Evolutionary conservation across 495 filamentous ascomycete genomes (phyloP), one percentile per base, ranked within the genome.

Genomic region (Tetracladium setigerum): DNA sequence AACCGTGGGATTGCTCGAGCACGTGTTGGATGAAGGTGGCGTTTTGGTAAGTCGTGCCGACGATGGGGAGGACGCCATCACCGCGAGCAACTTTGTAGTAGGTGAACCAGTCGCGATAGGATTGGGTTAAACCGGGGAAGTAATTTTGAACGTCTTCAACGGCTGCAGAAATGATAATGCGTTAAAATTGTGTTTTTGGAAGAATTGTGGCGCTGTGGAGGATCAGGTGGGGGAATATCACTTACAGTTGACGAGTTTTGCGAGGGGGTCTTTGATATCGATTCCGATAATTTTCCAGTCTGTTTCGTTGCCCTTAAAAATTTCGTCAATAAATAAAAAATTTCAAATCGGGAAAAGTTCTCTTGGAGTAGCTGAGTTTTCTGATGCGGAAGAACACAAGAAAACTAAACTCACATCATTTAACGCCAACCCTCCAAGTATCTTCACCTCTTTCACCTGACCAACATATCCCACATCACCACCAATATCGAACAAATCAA

Each of bases 281-380:
- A 65, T 53, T 9, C 52, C 56, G 3, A 65, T 14, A 0, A 65
- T 45, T 46, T 65, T 63, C 66, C 66, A 67, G 36, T 67, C 62
- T 15, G 62, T 67, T 43, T 64, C 55, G 38, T 27, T 27, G 22
- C 22, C 22, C 22, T 27, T n/a, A n/a, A 27, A 7, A 27, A 7
- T 27, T 7, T 27, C 22, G n/a, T n/a, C n/a, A n/a, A n/a, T n/a
- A n/a, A n/a, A n/a, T n/a, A n/a, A n/a, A n/a, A n/a, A n/a, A n/a
- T n/a, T n/a, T n/a, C n/a, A n/a, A n/a, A n/a, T n/a, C n/a, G n/a
- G n/a, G n/a, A n/a, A n/a, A n/a, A n/a, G n/a, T n/a, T n/a, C n/a
- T n/a, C n/a, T n/a, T n/a, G n/a, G n/a, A n/a, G n/a, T n/a, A n/a
- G n/a, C n/a, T n/a, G n/a, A 7, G 7, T 27, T 7, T 3, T 27